Evolutionary conservation across 371 early-diverging fungal genomes (phyloP).

Genomic region (Syncephalastrum contaminatum): DNA sequence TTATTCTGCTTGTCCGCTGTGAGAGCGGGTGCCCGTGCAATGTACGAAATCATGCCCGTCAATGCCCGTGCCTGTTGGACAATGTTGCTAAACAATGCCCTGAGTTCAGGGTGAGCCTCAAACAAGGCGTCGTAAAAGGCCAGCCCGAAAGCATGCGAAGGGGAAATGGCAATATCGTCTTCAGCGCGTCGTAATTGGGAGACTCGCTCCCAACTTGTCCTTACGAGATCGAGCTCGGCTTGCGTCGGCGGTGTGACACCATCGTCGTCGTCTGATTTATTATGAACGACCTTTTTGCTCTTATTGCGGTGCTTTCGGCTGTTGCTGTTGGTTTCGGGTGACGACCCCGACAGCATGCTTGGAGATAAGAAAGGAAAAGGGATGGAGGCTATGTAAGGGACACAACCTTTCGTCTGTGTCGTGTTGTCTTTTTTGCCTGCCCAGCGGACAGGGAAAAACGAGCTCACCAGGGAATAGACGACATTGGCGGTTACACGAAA

Average conservation of each 20-base stretch:
- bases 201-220: constrained; percentile 39
- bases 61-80: constrained; percentile 46
- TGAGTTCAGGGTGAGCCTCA: constrained; percentile 23
- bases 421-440: no score
- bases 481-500: no score
- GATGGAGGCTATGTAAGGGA: no score
- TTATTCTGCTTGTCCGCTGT: constrained; percentile 11
- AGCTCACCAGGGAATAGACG: no score
- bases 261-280: neutral
- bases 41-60: constrained; percentile 44
- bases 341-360: no score
- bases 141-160: constrained; percentile 45
- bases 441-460: no score
- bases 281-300: constrained; percentile 1
- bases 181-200: constrained; percentile 24
- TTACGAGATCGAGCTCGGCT: constrained; percentile 33
- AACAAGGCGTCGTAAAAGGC: constrained; percentile 44
- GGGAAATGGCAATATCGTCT: constrained; percentile 34
- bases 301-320: no score
- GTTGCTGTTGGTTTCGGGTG: no score
- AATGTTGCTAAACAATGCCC: constrained; percentile 29
- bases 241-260: constrained; percentile 22
- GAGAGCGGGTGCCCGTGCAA: constrained; percentile 30
- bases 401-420: no score
- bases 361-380: no score